Conservation (phyloP, 306 rosid genomes). For the Trifolium fragiferum region DNA sequence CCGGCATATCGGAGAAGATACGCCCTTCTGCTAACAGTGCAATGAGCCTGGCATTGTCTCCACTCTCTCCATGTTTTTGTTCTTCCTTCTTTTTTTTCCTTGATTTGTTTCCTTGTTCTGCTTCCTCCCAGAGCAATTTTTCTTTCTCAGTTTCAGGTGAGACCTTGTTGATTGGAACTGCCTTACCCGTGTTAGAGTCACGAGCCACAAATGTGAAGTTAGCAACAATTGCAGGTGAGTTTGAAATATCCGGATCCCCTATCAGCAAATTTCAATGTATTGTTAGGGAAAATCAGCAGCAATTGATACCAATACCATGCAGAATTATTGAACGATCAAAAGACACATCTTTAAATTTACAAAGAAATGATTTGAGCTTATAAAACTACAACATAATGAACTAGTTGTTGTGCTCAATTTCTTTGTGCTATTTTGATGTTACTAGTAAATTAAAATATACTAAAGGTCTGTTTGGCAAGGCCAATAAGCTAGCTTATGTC, state of each 20-base stretch:
- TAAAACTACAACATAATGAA: conserved; percentile 21
- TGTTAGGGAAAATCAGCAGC: conserved; percentile 20
- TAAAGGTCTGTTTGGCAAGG: neutral
- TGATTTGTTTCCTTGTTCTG: conserved; percentile 69
- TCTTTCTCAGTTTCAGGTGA: conserved; percentile 67
- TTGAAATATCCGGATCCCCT: conserved; percentile 48
- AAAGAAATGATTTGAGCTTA: conserved; percentile 27
- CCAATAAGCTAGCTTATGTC: too few species aligned
- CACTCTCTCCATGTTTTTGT: conserved; percentile 46
- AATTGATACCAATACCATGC: conserved; percentile 11
- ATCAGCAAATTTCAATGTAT: conserved; percentile 42
- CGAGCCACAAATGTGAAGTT: conserved; percentile 94
- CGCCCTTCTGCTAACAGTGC: conserved; percentile 80
- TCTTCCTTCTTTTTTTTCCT: conserved; percentile 61
- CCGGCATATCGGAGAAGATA: conserved; percentile 81
- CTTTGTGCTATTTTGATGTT: neutral
- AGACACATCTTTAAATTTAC: conserved; percentile 18
- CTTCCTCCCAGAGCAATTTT: conserved; percentile 75
- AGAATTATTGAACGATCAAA: conserved; percentile 13
- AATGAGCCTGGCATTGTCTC: conserved; percentile 54
- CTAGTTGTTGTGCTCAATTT: conserved; percentile 6
- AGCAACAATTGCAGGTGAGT: conserved; percentile 65
- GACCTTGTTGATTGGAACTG: conserved; percentile 68
- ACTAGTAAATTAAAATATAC: conserved; percentile 9
- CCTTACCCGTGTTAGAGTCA: conserved; percentile 69